Conservation (phyloP, 257 asterid genomes). For the Cinchona pubescens region DNA sequence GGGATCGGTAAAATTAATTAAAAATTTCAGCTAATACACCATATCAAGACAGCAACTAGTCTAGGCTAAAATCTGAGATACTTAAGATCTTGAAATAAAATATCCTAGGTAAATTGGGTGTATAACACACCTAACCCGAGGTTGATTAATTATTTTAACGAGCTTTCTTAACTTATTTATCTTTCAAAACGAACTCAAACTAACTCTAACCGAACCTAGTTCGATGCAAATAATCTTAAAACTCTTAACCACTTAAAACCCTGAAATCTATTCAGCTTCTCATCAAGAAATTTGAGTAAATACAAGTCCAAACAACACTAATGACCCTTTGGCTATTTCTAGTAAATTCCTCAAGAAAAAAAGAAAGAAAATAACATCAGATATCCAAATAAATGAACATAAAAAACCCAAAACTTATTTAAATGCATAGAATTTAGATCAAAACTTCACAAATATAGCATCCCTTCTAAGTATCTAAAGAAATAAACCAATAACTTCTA, state of each 20-base stretch:
- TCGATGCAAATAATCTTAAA: neutral
- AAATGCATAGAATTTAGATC: neutral
- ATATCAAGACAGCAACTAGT: neutral
- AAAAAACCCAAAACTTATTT: neutral
- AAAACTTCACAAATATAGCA: neutral
- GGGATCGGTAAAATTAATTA: neutral
- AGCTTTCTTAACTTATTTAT: no score
- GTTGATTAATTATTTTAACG: no score
- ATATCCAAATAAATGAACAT: neutral
- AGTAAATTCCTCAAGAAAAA: conserved; percentile 1
- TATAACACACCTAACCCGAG: no score
- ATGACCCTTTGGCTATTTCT: neutral
- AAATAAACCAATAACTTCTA: neutral
- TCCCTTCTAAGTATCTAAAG: neutral
- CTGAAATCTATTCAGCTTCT: neutral
- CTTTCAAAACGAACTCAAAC: no score
- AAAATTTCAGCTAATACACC: neutral
- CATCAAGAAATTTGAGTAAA: neutral
- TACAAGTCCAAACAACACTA: conserved; percentile 1
- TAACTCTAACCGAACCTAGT: no score
- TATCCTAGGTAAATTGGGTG: no score
- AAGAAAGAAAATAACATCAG: neutral
- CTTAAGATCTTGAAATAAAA: neutral
- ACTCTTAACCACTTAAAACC: neutral
- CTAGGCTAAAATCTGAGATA: neutral